A percentile compares a stretch with the other conserved stretches of the same genome.
phyloP scores from a whole-genome alignment of 164 flowering plant genomes.

The Tetracentron sinense region DNA sequence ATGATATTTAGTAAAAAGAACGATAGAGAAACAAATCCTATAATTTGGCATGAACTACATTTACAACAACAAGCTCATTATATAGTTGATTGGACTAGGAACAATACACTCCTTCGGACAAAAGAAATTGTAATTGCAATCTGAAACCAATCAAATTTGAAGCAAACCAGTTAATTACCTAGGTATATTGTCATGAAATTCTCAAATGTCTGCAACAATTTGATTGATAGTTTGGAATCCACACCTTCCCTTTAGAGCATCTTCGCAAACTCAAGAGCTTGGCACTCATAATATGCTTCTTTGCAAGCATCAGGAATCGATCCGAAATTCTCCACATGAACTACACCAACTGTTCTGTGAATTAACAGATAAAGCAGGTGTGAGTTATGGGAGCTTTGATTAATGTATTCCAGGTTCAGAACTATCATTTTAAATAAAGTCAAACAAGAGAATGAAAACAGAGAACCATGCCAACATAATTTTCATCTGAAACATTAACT shows the following conservation, averaged over 20 bases:
- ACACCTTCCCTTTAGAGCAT: constrained; percentile 70
- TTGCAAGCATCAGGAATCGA: constrained; percentile 53
- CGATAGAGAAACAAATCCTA: no score
- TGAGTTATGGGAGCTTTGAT: not conserved
- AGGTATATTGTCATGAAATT: constrained; percentile 8
- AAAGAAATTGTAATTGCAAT: no score
- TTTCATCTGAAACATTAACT: not conserved
- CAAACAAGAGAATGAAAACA: not conserved
- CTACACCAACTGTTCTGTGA: constrained; percentile 85
- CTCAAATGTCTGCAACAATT: constrained; percentile 48
- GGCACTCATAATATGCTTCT: constrained; percentile 70
- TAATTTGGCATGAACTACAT: no score
- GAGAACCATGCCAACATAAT: no score
- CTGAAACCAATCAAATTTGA: not conserved
- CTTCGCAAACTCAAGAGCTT: constrained; percentile 74
- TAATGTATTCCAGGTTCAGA: not conserved
- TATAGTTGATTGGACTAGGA: not conserved
- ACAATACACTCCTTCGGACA: no score
- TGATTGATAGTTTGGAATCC: constrained; percentile 50
- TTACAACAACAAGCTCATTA: not conserved
- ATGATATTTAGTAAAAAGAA: no score
- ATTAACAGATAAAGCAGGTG: constrained; percentile 2
- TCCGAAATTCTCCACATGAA: constrained; percentile 94
- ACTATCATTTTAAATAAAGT: not conserved
- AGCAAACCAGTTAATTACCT: not conserved